Base-by-base conservation (phyloP, 2,329 filamentous ascomycete species). In the Hypomyces perniciosus region DNA sequence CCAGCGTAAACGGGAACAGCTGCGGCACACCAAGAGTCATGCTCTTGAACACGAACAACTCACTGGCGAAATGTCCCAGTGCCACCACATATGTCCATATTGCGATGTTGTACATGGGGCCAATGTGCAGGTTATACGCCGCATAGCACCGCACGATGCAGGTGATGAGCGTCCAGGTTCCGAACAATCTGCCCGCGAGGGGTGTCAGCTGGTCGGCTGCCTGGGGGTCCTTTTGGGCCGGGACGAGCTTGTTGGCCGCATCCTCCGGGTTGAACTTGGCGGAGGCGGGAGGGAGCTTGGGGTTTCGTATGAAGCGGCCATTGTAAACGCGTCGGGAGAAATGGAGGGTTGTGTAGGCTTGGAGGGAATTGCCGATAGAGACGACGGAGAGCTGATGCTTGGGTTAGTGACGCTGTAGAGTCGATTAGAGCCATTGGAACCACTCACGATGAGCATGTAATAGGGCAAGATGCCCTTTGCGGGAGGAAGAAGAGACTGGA, bases 291-390 rank as follows among this genome's bases (percentile, higher is more conserved):
- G 68, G 68, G 8, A 79, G 67, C 31, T 68, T 64, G 37, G 68
- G 53, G 71, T 80, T 81, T 48, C 72, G 68, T 20, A 83, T 69
- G 61, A 81, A 83, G 56, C 72, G 72, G 54, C 83, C 83, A 59
- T 85, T 82, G 76, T 97, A 99, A 64, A 97, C 81, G 67, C 89
- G 86, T n/a, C 85, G 83, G 6, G 90, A 90, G 72, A 88, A 95
- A 67, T 84, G 77, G 4, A 91, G 78, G 13, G 90, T 95, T 34
- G 74, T 63, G 71, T 95, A 95, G 65, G 88, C 83, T 75, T 96
- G 91, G 43, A 95, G 66, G 34, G 84, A 86, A 76, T 99, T 99
- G 62, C 82, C 85, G 53, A 93, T 77, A 30, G 92, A 90, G 51
- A 95, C 80, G 51, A 90, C 65, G 51, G 90, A 90, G 65, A 95